Conservation (phyloP, 495 filamentous ascomycete genomes). For the Talaromyces wortmannii region DNA sequence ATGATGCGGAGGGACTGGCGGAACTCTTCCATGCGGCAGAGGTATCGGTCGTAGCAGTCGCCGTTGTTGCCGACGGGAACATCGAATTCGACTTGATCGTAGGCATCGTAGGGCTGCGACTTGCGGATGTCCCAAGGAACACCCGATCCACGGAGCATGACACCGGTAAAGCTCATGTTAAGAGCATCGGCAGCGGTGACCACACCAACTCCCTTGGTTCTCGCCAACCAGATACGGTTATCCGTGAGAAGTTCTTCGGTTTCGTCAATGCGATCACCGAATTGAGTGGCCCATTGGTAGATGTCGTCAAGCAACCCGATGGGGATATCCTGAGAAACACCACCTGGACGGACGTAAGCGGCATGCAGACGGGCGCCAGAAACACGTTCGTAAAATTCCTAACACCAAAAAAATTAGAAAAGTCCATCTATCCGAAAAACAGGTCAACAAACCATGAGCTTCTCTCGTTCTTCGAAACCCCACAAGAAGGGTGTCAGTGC, state of each 20-base stretch:
- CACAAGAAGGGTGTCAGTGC: constrained; percentile 97
- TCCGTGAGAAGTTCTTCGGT: constrained; percentile 98
- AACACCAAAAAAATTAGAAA: constrained; percentile 4
- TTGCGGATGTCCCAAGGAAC: constrained; percentile 98
- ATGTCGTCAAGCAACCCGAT: constrained; percentile 96
- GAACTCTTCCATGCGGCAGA: constrained; percentile 99
- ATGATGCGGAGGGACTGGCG: constrained; percentile 96
- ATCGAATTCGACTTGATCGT: constrained; percentile 96
- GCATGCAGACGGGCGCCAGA: constrained; percentile 97
- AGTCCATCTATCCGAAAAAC: neutral
- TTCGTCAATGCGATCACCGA: constrained; percentile 98
- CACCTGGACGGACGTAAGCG: constrained; percentile 95
- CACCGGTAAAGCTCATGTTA: constrained; percentile 92
- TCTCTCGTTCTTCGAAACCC: constrained; percentile 99
- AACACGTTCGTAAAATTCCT: constrained; percentile 99
- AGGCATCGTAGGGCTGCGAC: constrained; percentile 92
- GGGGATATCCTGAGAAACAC: constrained; percentile 93
- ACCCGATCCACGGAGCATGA: constrained; percentile 95
- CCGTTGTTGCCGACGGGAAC: constrained; percentile 95
- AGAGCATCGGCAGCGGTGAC: constrained; percentile 87
- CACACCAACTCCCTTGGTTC: constrained; percentile 86
- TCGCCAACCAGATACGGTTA: constrained; percentile 97
- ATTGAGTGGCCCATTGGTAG: constrained; percentile 99
- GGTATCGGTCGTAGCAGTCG: constrained; percentile 98
- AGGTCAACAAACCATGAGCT: constrained; percentile 77